Percentiles rank a stretch among this genome's conserved stretches.
These are phyloP conservation scores for Leccinum griseonigrum DNA, from an alignment of 1,284 basidiomycete species.

Conservation along the genomic window DNA sequence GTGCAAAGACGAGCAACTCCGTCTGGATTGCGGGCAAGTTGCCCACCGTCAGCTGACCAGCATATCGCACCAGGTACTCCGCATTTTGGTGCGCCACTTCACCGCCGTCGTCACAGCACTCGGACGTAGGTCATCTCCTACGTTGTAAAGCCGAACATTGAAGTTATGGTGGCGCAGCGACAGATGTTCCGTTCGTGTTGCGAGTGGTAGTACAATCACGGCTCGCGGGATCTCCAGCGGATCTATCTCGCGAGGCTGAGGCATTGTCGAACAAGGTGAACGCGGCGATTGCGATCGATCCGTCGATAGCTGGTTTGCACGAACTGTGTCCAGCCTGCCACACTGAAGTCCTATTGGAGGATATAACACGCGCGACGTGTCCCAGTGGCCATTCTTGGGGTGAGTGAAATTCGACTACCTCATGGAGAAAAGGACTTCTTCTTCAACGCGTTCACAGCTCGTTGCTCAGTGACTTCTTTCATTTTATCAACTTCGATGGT, in stretches of 20 bases:
- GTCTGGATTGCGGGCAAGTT: slow-evolving; percentile 45
- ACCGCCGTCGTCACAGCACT: slow-evolving; percentile 43
- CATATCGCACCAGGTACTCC: slow-evolving; percentile 54
- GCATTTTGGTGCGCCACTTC: slow-evolving; percentile 58
- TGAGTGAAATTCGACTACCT: slow-evolving; percentile 32
- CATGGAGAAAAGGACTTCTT: slow-evolving; percentile 21
- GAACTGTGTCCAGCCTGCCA: slow-evolving; percentile 72
- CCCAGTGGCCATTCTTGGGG: slow-evolving; percentile 68
- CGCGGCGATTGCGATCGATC: slow-evolving; percentile 29
- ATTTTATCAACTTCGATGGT: slow-evolving; percentile 65
- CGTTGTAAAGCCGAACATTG: slow-evolving; percentile 9
- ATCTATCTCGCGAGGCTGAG: slow-evolving; percentile 52
- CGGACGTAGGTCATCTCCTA: slow-evolving; percentile 39
- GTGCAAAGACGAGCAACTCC: slow-evolving; percentile 39
- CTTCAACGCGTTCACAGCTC: slow-evolving; percentile 40
- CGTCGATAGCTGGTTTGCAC: slow-evolving; percentile 38
- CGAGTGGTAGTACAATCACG: slow-evolving; percentile 55
- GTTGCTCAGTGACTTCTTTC: slow-evolving; percentile 72
- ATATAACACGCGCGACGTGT: slow-evolving; percentile 58
- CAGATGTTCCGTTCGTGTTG: slow-evolving; percentile 56
- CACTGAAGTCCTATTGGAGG: slow-evolving; percentile 51
- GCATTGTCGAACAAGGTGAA: slow-evolving; percentile 42
- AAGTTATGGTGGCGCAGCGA: slow-evolving; percentile 36
- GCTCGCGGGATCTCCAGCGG: slow-evolving; percentile 45
- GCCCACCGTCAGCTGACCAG: slow-evolving; percentile 47